phyloP scores from a whole-genome alignment of 1,139 yeast species.

The Suhomyces atakaporum region DNA sequence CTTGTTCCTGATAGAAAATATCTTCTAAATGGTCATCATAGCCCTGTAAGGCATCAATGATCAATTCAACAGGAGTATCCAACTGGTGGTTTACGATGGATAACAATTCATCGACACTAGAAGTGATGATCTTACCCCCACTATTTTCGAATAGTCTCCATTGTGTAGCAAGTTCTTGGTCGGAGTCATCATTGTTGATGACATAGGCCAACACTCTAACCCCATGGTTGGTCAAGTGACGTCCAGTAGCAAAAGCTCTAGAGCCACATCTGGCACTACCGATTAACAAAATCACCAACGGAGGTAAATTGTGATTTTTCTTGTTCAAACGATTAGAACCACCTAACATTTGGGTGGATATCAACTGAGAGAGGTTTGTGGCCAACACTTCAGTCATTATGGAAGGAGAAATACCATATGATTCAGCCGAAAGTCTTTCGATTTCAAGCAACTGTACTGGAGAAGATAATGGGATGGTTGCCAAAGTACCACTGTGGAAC shows the following conservation, averaged over 20 bases:
- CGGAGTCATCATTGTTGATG: slow-evolving; percentile 36
- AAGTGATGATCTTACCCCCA: slow-evolving; percentile 45
- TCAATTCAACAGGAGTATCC: slow-evolving; percentile 75
- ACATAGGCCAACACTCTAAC: slow-evolving; percentile 65
- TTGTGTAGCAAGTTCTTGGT: slow-evolving; percentile 41
- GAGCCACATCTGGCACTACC: slow-evolving; percentile 78
- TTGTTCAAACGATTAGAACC: slow-evolving; percentile 62
- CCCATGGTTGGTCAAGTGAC: slow-evolving; percentile 77
- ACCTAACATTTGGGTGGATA: slow-evolving; percentile 60
- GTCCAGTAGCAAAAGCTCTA: slow-evolving; percentile 76
- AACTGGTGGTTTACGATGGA: slow-evolving; percentile 43
- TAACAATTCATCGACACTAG: slow-evolving; percentile 35
- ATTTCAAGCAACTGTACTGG: slow-evolving; percentile 84
- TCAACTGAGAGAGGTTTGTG: slow-evolving; percentile 60
- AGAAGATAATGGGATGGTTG: slow-evolving; percentile 61
- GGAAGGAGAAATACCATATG: slow-evolving; percentile 51
- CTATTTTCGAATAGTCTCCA: slow-evolving; percentile 52
- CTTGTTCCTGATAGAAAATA: slow-evolving; percentile 41
- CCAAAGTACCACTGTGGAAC: slow-evolving; percentile 25
- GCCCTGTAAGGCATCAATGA: slow-evolving; percentile 83
- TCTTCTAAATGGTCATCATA: slow-evolving; percentile 68
- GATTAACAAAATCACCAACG: slow-evolving; percentile 67
- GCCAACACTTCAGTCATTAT: slow-evolving; percentile 72
- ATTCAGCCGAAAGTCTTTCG: slow-evolving; percentile 59
- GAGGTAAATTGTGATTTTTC: slow-evolving; percentile 73